Base-by-base conservation (phyloP, 2,329 filamentous ascomycete species). In the Coniochaeta prunicola region DNA sequence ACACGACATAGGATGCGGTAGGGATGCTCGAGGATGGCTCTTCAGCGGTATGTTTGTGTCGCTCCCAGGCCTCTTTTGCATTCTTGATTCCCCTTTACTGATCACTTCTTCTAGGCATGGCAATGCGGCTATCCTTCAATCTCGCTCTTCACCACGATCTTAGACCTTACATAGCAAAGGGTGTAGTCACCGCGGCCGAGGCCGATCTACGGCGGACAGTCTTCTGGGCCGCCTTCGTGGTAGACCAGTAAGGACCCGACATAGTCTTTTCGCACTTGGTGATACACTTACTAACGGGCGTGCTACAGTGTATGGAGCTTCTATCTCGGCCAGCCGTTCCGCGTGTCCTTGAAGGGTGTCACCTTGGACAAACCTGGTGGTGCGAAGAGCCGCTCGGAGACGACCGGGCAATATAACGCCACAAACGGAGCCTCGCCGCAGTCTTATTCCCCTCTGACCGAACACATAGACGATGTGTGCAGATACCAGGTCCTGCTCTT, bases 21-120 rank as follows among this genome's bases (percentile, higher is more conserved):
- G 76, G 12, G 76, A 77, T 59, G 72, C 76, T 17, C 71, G 77
- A 5, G 76, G 75, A 19, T 79, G 76, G 77, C 63, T 79, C 2
- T 79, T 77, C 58, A 76, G 75, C 48, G 75, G 76, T 53, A 36
- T 7, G 33, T 36, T 33, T 36, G 33, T 50, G 6, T 28, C 12
- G 33, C 7, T 36, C 15, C 4, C 31, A 33, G 31, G 12, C 31
- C 31, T 12, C 31, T 6, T 33, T 33, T 45, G 6, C 40, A 8
- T 8, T 45, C 15, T 45, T 45, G 74, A 66, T 57, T 68, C 60
- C 42, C 19, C 19, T 50, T 50, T 6, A 15, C 42, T 50, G 17
- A 50, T 19, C 42, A 10, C 42, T 24, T 50, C 26, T 28, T 36
- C 33, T 13, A 36, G 33, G 33, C 33, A 77, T 77, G 75, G 74